Evolutionary conservation across 2,329 filamentous ascomycete species (phyloP), one percentile per base, ranked within the genome.

Genomic region (Aspergillus jensenii): DNA sequence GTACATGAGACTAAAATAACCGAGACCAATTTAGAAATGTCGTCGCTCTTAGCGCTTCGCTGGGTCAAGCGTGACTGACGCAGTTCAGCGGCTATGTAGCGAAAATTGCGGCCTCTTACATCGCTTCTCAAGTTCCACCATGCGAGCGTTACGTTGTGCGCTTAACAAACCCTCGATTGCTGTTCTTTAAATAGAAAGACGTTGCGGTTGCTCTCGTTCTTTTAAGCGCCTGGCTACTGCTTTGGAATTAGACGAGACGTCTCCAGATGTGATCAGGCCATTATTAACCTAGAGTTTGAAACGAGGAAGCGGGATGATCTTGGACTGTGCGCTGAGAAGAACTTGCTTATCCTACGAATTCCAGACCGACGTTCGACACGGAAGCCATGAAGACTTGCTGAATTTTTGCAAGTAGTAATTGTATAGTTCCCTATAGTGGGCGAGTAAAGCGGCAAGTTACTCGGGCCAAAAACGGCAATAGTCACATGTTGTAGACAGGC

Each of bases 111-210:
- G 15, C 52, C 44, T 33, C 31, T 54, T 41, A 40, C 23, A 48
- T 23, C 6, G 6, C 23, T 6, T 27, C 11, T 17, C 17, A 12
- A 37, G 46, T 17, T 41, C 52, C 35, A 45, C 43, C 33, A 47
- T 27, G 43, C 31, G 33, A 40, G 51, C 11, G 19, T 27, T 31
- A 47, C 27, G 43, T 17, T 12, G 14, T 35, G 43, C 43, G 44
- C 44, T 55, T 53, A 25, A 9, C 25, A 17, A 15, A 15, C 15
- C 14, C 2, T 17, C 21, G 5, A 25, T 23, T 47, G 44, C 41
- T 35, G 44, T 33, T 55, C 52, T 48, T 48, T 55, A 55, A 33
- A 33, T 48, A 55, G 52, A 55, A 48, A 40, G n/a, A 14, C 5
- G 35, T 9, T 12, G 43, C 15, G 23, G 6, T 6, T 31, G 19